phyloP scores from a whole-genome alignment of 2,329 filamentous ascomycete genomes.

The Aspergillus carbonarius region DNA sequence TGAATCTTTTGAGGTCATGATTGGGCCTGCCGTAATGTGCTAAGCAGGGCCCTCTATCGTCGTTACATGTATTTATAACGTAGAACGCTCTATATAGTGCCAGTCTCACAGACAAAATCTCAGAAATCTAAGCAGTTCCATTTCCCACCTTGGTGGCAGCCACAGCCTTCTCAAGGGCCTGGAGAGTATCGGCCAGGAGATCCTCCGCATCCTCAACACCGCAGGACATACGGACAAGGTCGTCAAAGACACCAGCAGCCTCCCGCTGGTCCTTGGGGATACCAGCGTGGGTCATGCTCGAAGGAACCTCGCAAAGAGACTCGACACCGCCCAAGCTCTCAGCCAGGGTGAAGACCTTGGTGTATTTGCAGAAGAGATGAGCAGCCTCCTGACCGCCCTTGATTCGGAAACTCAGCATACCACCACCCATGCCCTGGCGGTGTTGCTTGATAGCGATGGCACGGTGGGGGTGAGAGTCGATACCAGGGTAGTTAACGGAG shows the following conservation, averaged over 20 bases:
- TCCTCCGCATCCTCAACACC: slow-evolving; percentile 90
- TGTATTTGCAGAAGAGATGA: slow-evolving; percentile 86
- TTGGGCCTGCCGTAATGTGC: not conserved
- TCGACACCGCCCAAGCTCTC: slow-evolving; percentile 93
- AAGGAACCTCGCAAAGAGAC: slow-evolving; percentile 85
- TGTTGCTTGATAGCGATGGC: slow-evolving; percentile 86
- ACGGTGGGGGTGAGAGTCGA: slow-evolving; percentile 83
- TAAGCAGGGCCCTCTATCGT: not conserved
- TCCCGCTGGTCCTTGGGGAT: slow-evolving; percentile 90
- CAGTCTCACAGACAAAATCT: not conserved
- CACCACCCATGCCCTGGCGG: slow-evolving; percentile 88
- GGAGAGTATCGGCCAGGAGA: slow-evolving; percentile 75
- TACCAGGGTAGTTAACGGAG: slow-evolving; percentile 91
- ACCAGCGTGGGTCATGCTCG: slow-evolving; percentile 94
- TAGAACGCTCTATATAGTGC: not conserved
- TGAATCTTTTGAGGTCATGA: not conserved
- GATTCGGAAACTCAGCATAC: slow-evolving; percentile 97
- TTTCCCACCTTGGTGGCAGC: slow-evolving; percentile 48
- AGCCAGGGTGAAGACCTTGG: slow-evolving; percentile 86
- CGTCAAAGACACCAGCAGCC: slow-evolving; percentile 89
- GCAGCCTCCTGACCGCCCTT: slow-evolving; percentile 81
- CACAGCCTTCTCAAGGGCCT: slow-evolving; percentile 77
- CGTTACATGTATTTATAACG: not conserved
- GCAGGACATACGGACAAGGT: slow-evolving; percentile 88
- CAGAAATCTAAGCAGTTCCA: slow-evolving; percentile 28